Conservation (phyloP, 2,329 filamentous ascomycete species). For the Eutypella sp. region DNA sequence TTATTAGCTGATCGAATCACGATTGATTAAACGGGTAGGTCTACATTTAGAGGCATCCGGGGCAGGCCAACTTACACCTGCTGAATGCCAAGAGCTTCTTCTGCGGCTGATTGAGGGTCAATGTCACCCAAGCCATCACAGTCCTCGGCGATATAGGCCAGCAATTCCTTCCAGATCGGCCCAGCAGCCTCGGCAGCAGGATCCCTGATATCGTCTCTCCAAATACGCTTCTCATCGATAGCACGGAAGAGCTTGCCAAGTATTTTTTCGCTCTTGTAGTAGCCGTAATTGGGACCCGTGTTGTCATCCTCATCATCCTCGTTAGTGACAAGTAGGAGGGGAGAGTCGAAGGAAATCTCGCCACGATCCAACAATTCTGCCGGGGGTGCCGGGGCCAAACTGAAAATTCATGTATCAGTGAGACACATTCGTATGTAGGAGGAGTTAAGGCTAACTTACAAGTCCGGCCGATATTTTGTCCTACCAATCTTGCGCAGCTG, state of each 20-base stretch:
- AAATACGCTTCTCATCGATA: constrained; percentile 68
- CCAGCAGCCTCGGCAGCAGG: constrained; percentile 18
- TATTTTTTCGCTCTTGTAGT: constrained; percentile 63
- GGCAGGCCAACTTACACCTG: constrained; percentile 34
- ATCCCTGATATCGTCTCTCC: constrained; percentile 42
- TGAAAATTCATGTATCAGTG: no score
- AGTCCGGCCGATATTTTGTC: constrained; percentile 44
- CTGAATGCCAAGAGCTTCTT: constrained; percentile 40
- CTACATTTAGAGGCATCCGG: no score
- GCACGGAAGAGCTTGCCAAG: constrained; percentile 66
- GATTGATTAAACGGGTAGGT: no score
- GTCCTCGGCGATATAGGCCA: constrained; percentile 22
- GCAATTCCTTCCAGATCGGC: constrained; percentile 41
- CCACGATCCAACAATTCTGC: constrained; percentile 40
- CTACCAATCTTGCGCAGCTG: constrained; percentile 35
- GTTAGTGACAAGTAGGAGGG: constrained; percentile 24
- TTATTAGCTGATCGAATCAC: no score
- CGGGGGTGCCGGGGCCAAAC: constrained; percentile 42
- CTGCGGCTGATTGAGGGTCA: constrained; percentile 28
- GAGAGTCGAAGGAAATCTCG: constrained; percentile 34
- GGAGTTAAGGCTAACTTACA: constrained; percentile 35
- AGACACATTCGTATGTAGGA: background rate
- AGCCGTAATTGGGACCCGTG: constrained; percentile 41
- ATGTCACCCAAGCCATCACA: constrained; percentile 25
- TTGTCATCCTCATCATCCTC: constrained; percentile 46